phyloP scores from a whole-genome alignment of 2,329 filamentous ascomycete species.

The Xylaria sp. region DNA sequence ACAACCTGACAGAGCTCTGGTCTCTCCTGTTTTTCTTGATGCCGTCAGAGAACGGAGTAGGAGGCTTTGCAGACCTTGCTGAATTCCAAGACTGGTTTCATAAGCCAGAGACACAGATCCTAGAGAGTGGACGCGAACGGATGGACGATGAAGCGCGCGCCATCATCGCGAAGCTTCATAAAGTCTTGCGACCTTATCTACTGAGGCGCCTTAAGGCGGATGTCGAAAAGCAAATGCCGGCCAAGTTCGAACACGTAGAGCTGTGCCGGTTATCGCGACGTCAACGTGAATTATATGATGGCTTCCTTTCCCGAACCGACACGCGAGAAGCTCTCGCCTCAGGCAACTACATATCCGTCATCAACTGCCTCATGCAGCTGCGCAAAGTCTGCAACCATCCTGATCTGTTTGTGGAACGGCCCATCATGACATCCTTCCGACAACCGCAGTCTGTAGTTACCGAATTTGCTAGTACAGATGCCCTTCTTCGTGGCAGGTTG shows the following conservation, averaged over 20 bases:
- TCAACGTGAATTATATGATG: conserved; percentile 92
- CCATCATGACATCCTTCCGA: conserved; percentile 94
- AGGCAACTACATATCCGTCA: conserved; percentile 95
- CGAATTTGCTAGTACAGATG: conserved; percentile 68
- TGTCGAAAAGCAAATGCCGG: conserved; percentile 98
- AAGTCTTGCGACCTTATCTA: conserved; percentile 86
- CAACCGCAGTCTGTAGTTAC: conserved; percentile 75
- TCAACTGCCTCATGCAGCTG: conserved; percentile 96
- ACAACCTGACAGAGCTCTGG: conserved; percentile 95
- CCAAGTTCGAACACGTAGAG: conserved; percentile 94
- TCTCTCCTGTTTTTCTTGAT: conserved; percentile 94
- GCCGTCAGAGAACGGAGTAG: conserved; percentile 80
- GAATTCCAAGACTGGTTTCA: conserved; percentile 97
- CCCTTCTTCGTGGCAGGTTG: conserved; percentile 61
- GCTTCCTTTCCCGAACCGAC: conserved; percentile 85
- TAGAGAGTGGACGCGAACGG: conserved; percentile 88
- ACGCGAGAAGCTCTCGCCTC: conserved; percentile 84
- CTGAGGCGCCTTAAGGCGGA: conserved; percentile 88
- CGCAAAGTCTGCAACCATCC: conserved; percentile 98
- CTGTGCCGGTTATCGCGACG: conserved; percentile 93
- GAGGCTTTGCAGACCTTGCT: conserved; percentile 88
- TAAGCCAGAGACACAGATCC: conserved; percentile 89
- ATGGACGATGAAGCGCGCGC: conserved; percentile 91
- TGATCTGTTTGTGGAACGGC: conserved; percentile 90
- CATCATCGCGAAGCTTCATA: conserved; percentile 89